These are phyloP conservation scores for Boeremia exigua DNA, from an alignment of 2,329 filamentous ascomycete species.

Conservation along the genomic window DNA sequence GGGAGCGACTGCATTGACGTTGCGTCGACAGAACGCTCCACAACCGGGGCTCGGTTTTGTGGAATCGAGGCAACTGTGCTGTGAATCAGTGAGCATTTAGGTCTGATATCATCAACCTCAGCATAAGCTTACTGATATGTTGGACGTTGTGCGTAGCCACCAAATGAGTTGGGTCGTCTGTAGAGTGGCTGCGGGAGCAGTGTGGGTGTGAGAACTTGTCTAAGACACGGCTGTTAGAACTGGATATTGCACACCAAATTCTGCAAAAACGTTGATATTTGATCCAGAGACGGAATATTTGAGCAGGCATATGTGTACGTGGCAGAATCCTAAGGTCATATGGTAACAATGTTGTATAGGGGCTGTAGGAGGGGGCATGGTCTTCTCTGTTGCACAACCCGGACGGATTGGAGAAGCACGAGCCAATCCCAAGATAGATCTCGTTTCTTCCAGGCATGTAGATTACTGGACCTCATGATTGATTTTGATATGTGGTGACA, in stretches of 20 bases:
- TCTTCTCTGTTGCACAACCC: background rate
- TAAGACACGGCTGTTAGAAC: background rate
- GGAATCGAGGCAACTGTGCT: background rate
- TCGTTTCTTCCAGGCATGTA: background rate
- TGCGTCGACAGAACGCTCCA: background rate
- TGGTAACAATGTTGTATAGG: background rate
- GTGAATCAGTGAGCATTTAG: background rate
- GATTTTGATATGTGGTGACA: no score
- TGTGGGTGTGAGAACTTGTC: background rate
- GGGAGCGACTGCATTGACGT: background rate
- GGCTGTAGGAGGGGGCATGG: background rate
- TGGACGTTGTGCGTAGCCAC: background rate
- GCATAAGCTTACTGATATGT: background rate
- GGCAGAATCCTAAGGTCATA: background rate
- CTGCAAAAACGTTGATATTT: background rate
- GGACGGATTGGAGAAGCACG: background rate
- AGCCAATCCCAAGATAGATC: background rate
- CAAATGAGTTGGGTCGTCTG: background rate
- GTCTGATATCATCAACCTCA: background rate
- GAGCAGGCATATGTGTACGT: background rate
- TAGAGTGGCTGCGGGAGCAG: background rate
- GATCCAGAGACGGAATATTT: background rate
- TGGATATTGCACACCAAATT: background rate
- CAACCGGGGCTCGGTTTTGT: background rate
- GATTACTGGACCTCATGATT: no score